A percentile compares a stretch with the other conserved stretches of the same genome.
phyloP scores from a whole-genome alignment of 495 filamentous ascomycete genomes.

The Acidomyces sp. region DNA sequence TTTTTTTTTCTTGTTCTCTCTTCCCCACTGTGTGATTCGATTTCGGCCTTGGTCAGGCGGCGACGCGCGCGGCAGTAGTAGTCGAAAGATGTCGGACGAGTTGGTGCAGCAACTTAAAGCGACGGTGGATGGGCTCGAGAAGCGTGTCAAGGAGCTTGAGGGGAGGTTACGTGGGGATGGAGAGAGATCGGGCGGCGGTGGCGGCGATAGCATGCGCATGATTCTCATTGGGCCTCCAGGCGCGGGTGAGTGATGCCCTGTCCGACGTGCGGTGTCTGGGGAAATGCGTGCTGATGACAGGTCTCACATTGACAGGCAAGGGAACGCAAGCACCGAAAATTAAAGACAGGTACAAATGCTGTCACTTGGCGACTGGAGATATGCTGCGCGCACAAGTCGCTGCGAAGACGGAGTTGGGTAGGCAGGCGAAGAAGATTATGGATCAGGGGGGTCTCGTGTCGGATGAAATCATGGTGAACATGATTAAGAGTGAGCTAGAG shows the following conservation, averaged over 20 bases:
- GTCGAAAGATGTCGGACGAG: slow-evolving; percentile 9
- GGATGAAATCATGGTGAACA: slow-evolving; percentile 97
- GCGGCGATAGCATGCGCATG: slow-evolving; percentile 63
- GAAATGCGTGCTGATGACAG: neutral
- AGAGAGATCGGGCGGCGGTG: slow-evolving; percentile 35
- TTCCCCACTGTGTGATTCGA: too few species aligned
- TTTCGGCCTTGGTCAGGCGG: neutral
- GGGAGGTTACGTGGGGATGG: slow-evolving; percentile 37
- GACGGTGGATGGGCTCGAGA: slow-evolving; percentile 68
- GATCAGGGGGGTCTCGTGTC: slow-evolving; percentile 93
- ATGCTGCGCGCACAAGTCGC: slow-evolving; percentile 98
- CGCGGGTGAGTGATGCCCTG: slow-evolving; percentile 54
- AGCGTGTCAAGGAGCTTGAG: slow-evolving; percentile 69
- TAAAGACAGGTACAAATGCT: slow-evolving; percentile 92
- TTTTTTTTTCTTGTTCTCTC: too few species aligned
- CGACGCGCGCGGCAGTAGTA: neutral
- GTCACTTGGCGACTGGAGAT: slow-evolving; percentile 95
- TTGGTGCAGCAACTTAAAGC: slow-evolving; percentile 31
- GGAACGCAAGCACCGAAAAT: slow-evolving; percentile 96
- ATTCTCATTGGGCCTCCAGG: slow-evolving; percentile 96
- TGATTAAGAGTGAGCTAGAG: slow-evolving; percentile 95
- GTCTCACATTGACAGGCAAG: slow-evolving; percentile 54
- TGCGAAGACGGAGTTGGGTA: slow-evolving; percentile 88
- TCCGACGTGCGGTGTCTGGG: slow-evolving; percentile 1
- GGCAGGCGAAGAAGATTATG: slow-evolving; percentile 99